These are phyloP conservation scores for Bruguiera gymnorhiza DNA, from an alignment of 345 rosid genomes.

Conservation along the genomic window DNA sequence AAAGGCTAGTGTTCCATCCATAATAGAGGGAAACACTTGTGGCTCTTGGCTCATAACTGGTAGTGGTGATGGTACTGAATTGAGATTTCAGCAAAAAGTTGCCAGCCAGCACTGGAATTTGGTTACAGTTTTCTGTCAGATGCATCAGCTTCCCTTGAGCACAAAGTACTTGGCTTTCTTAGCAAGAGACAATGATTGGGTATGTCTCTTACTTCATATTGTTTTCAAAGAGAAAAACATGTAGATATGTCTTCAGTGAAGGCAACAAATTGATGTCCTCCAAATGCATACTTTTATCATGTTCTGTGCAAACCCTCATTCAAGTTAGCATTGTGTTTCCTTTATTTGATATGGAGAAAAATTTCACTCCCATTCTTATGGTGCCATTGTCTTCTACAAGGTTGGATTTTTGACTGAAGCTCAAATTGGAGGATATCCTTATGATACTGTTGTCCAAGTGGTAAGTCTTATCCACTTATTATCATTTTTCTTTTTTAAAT, in stretches of 20 bases:
- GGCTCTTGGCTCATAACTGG: slow-evolving; percentile 92
- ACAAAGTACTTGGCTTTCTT: slow-evolving; percentile 84
- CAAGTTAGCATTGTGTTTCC: background rate
- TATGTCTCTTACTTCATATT: slow-evolving; percentile 29
- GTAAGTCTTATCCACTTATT: slow-evolving; percentile 43
- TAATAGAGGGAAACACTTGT: slow-evolving; percentile 67
- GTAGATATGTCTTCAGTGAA: too few species aligned
- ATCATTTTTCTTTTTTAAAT: background rate
- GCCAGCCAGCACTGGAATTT: slow-evolving; percentile 89
- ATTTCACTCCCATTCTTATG: slow-evolving; percentile 24
- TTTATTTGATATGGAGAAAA: slow-evolving; percentile 3
- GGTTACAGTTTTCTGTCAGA: slow-evolving; percentile 81
- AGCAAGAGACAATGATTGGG: slow-evolving; percentile 99
- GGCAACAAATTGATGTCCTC: too few species aligned
- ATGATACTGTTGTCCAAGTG: slow-evolving; percentile 72
- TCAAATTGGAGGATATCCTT: slow-evolving; percentile 89
- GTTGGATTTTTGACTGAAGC: slow-evolving; percentile 96
- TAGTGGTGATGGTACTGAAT: slow-evolving; percentile 76
- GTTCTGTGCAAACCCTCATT: too few species aligned
- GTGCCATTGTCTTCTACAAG: slow-evolving; percentile 42
- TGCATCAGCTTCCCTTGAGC: slow-evolving; percentile 87
- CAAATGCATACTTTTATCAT: too few species aligned
- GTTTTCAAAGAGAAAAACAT: background rate
- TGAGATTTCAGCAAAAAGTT: slow-evolving; percentile 81
- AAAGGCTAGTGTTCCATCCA: slow-evolving; percentile 80